Evolutionary conservation across 768 basidiomycete species (phyloP).

Genomic region (Pholiota conissans): DNA sequence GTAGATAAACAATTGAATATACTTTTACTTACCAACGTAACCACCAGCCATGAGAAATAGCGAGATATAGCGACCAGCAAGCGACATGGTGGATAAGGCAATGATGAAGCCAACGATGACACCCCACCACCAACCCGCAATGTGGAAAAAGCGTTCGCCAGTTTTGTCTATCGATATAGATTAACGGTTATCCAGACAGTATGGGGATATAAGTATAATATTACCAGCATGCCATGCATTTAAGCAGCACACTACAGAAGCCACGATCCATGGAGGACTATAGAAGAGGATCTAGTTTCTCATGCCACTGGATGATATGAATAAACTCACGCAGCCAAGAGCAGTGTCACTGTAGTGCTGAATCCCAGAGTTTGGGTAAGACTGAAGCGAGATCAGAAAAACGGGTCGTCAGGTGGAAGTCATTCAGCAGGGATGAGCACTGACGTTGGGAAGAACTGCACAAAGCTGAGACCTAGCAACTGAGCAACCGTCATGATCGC

Average conservation of each 20-base stretch:
- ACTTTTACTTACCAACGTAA: slow-evolving; percentile 25
- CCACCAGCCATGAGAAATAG: slow-evolving; percentile 66
- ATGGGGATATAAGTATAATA: not conserved
- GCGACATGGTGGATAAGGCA: slow-evolving; percentile 49
- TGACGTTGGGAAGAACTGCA: slow-evolving; percentile 61
- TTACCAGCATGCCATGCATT: slow-evolving; percentile 55
- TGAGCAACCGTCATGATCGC: slow-evolving; percentile 50
- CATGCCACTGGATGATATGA: not conserved
- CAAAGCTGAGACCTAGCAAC: slow-evolving; percentile 56
- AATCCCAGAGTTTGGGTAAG: slow-evolving; percentile 63
- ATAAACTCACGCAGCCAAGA: slow-evolving; percentile 56
- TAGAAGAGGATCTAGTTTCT: not conserved
- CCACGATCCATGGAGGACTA: slow-evolving; percentile 67
- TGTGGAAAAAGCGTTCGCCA: slow-evolving; percentile 68
- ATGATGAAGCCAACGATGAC: slow-evolving; percentile 64
- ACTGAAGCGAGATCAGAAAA: slow-evolving; percentile 27
- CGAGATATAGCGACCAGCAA: slow-evolving; percentile 57
- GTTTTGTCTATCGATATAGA: slow-evolving; percentile 58
- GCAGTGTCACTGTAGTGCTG: slow-evolving; percentile 55
- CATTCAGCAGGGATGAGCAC: slow-evolving; percentile 5
- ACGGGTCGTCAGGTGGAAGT: not conserved
- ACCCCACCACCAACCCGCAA: slow-evolving; percentile 56
- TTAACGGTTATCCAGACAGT: no score
- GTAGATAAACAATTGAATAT: not conserved
- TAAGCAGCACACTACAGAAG: slow-evolving; percentile 46